Base-by-base conservation (phyloP, 139 green algal species). In the Zygnema circumcarinatum region DNA sequence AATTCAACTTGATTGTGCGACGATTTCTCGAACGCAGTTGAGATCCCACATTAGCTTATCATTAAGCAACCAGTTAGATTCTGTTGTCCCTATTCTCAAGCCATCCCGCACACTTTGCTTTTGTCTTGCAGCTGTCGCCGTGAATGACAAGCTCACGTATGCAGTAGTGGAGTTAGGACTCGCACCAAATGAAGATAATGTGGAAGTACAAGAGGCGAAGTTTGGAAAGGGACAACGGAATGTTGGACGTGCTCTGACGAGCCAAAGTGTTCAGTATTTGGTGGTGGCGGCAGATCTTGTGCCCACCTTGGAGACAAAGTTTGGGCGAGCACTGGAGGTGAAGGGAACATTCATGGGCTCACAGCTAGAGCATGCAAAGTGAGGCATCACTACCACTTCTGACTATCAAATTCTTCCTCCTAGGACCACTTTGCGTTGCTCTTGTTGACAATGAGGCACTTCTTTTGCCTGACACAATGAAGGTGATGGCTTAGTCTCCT, bases 101-200 rank as follows among this genome's bases (percentile, higher is more conserved):
- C n/a, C n/a, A n/a, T n/a, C n/a, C n/a, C n/a, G n/a, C n/a, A n/a
- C n/a, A n/a, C n/a, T n/a, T n/a, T n/a, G n/a, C n/a, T n/a, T n/a
- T 39, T 32, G 74, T 53, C 25, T 39, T 83, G 38, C 86, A 90
- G 97, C 97, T 20, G 96, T 99, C 72, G 97, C 95, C 0, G 93
- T 99, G 38, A 99, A 99, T 87, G 94, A 83, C 21, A 78, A 94
- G 68, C 93, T 99, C 81, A 86, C 97, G 41, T 99, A 99, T 92
- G 88, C 90, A 2, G 86, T 99, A 16, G 95, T 97, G 1, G 76
- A 94, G 35, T 38, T 87, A 38, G 52, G 41, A 74, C n/a, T n/a
- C n/a, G 31, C 39, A 38, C 78, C 78, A 3, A 25, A 16, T 31
- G 32, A 36, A 68, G 38, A 1, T 22, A 74, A 85, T 22, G 36